A percentile compares a stretch with the other conserved stretches of the same genome.
Evolutionary conservation across 441 rosid genomes (phyloP).

Genomic region (Breynia disticha): DNA sequence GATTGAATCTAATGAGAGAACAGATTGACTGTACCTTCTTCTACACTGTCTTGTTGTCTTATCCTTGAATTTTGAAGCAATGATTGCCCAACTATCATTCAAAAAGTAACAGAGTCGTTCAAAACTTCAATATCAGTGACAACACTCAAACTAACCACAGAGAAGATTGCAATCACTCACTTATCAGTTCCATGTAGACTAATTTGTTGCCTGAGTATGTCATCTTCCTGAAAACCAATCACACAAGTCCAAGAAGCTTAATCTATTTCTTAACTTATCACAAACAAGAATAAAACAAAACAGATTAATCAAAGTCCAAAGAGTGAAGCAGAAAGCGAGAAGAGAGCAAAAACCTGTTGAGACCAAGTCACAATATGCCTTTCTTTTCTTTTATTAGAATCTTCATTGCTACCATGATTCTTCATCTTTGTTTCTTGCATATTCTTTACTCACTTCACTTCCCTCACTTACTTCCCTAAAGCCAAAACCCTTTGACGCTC

Average conservation of each 20-base stretch:
- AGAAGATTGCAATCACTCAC: constrained; percentile 28
- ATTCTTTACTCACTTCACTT: constrained; percentile 18
- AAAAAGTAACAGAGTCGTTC: constrained; percentile 15
- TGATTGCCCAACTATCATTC: constrained; percentile 74
- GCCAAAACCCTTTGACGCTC: constrained; percentile 49
- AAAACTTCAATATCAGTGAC: constrained; percentile 1
- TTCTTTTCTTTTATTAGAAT: constrained; percentile 91
- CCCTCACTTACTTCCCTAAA: constrained; percentile 10
- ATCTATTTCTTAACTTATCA: not conserved
- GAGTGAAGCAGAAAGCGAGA: not conserved
- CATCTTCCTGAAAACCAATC: constrained; percentile 75
- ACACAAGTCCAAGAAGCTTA: not conserved
- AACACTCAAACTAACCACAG: not conserved
- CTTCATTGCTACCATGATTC: constrained; percentile 34
- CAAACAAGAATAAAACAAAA: constrained; percentile 7
- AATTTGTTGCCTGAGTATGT: constrained; percentile 80
- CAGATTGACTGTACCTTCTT: constrained; percentile 46
- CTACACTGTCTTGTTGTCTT: constrained; percentile 96
- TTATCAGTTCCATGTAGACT: constrained; percentile 79
- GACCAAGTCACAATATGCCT: constrained; percentile 91
- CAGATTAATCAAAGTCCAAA: constrained; percentile 4
- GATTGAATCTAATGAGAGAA: not conserved
- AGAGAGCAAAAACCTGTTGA: constrained; percentile 44
- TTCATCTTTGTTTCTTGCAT: constrained; percentile 57
- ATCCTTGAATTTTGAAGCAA: constrained; percentile 85